phyloP scores from a whole-genome alignment of 768 basidiomycete genomes.

The Pleurotus salmoneostramineus region DNA sequence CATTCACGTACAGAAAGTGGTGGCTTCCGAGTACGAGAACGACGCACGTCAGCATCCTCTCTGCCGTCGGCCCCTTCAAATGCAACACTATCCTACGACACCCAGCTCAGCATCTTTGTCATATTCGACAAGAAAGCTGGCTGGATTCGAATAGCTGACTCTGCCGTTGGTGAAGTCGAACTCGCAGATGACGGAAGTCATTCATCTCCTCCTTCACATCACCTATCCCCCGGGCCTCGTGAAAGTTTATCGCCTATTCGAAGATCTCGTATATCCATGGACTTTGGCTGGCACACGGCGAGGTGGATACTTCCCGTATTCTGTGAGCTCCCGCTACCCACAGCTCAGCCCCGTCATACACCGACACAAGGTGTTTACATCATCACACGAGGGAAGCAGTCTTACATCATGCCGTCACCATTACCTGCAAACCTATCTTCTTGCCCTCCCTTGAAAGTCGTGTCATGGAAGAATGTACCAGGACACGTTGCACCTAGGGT shows the following conservation, averaged over 20 bases:
- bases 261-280: conserved; percentile 36
- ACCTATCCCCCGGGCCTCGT: conserved; percentile 20
- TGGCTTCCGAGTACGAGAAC: conserved; percentile 28
- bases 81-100: conserved; percentile 48
- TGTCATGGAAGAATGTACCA: conserved; percentile 60
- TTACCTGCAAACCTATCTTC: conserved; percentile 48
- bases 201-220: conserved; percentile 16
- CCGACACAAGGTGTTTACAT: conserved; percentile 48
- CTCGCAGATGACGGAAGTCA: conserved; percentile 42
- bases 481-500: conserved; percentile 51
- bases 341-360: conserved; percentile 20
- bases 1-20: conserved; percentile 42
- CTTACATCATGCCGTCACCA: conserved; percentile 66
- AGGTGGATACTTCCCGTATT: conserved; percentile 51
- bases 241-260: conserved; percentile 23
- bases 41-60: conserved; percentile 21
- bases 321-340: conserved; percentile 41
- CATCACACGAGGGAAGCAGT: conserved; percentile 65
- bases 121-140: conserved; percentile 86
- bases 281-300: conserved; percentile 20
- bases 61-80: conserved; percentile 21
- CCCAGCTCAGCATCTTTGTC: conserved; percentile 76
- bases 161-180: conserved; percentile 77
- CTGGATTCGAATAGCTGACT: conserved; percentile 77
- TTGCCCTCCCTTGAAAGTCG: conserved; percentile 45